Evolutionary conservation across 495 filamentous ascomycete species (phyloP).

Genomic region (Xylaria intraflava): DNA sequence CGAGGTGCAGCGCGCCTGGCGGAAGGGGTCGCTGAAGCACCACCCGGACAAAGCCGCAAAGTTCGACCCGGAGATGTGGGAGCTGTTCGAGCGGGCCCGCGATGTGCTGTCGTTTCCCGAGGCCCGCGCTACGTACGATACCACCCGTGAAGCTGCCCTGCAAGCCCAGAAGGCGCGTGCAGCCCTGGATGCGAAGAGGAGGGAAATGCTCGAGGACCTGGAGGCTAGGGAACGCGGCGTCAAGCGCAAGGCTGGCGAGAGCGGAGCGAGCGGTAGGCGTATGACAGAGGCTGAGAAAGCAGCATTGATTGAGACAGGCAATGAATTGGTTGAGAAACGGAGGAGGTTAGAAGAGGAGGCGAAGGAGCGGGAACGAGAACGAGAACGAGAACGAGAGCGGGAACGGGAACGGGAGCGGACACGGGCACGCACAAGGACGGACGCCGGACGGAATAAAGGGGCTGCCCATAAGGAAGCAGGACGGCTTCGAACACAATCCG

Average conservation of each 20-base stretch:
- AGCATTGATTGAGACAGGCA: conserved; percentile 34
- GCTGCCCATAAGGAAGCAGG: neutral
- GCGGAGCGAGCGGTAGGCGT: conserved; percentile 14
- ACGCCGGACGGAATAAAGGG: neutral
- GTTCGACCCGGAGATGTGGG: conserved; percentile 42
- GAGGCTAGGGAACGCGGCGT: conserved; percentile 26
- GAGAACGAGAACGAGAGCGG: conserved; percentile 15
- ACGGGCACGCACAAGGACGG: neutral
- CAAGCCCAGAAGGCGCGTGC: conserved; percentile 29
- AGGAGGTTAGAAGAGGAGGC: conserved; percentile 31
- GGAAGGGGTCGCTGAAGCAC: conserved; percentile 39
- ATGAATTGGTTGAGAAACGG: conserved; percentile 30
- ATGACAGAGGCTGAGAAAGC: conserved; percentile 27
- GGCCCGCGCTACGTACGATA: conserved; percentile 37
- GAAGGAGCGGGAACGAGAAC: conserved; percentile 17
- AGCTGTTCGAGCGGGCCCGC: conserved; percentile 40
- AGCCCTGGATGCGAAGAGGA: conserved; percentile 21
- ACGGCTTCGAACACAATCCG: neutral
- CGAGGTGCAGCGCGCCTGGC: conserved; percentile 43
- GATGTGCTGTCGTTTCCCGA: conserved; percentile 35
- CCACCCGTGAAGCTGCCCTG: conserved; percentile 32
- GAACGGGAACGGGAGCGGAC: conserved; percentile 16
- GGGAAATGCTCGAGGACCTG: conserved; percentile 30
- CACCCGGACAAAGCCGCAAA: conserved; percentile 46
- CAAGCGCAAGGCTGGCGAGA: conserved; percentile 23